Conservation (phyloP, 768 basidiomycete species). For the Tulasnella sp. region DNA sequence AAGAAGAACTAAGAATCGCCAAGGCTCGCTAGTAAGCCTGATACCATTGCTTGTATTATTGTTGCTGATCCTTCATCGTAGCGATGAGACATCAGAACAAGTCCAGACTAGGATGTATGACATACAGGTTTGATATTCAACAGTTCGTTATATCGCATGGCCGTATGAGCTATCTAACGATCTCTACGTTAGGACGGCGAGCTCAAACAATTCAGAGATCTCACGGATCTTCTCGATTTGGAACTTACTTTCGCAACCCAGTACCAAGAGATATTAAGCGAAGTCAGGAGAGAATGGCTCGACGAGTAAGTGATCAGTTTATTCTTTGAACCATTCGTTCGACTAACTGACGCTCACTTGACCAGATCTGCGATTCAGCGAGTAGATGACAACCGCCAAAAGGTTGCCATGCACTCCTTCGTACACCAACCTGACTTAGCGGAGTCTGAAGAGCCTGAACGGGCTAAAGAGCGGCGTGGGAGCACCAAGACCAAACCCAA, state of each 20-base stretch:
- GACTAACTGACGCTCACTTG: slow-evolving; percentile 13
- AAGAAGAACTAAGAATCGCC: slow-evolving; percentile 67
- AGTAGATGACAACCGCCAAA: slow-evolving; percentile 23
- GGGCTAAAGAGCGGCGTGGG: background rate
- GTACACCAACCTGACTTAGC: slow-evolving; percentile 21
- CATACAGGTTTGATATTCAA: slow-evolving; percentile 31
- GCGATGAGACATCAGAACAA: slow-evolving; percentile 81
- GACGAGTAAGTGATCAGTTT: slow-evolving; percentile 39
- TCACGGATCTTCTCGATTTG: slow-evolving; percentile 59
- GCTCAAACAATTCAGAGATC: slow-evolving; percentile 54
- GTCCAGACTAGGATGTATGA: slow-evolving; percentile 67
- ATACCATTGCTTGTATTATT: background rate
- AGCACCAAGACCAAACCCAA: background rate
- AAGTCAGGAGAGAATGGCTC: slow-evolving; percentile 58
- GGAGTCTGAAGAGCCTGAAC: slow-evolving; percentile 20
- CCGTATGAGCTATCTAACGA: no score
- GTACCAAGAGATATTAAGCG: slow-evolving; percentile 61
- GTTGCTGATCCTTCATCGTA: slow-evolving; percentile 28
- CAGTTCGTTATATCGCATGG: background rate
- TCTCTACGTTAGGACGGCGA: slow-evolving; percentile 55
- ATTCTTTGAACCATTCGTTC: background rate
- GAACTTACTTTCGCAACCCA: slow-evolving; percentile 65
- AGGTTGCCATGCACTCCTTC: slow-evolving; percentile 25
- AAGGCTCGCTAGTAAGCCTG: slow-evolving; percentile 59
- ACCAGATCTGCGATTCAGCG: slow-evolving; percentile 27